These are phyloP conservation scores for Acorus calamus DNA, from an alignment of 106 monocot species.

Conservation along the genomic window DNA sequence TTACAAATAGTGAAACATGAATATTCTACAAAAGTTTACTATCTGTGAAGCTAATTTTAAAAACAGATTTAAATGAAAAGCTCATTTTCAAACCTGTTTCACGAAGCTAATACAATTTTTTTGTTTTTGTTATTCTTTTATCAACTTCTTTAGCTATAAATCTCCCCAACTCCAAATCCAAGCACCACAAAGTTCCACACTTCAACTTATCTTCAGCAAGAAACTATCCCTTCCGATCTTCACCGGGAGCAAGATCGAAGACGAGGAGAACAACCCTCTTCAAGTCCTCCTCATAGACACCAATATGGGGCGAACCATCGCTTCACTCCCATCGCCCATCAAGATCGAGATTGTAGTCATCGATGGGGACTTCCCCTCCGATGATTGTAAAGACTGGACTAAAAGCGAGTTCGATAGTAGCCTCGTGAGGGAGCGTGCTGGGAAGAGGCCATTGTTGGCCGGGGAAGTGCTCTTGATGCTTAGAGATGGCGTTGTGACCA, in stretches of 20 bases:
- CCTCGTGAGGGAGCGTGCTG: too few species aligned
- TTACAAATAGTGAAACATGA: too few species aligned
- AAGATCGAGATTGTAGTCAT: neutral
- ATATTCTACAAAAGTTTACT: too few species aligned
- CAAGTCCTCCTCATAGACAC: neutral
- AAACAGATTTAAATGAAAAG: too few species aligned
- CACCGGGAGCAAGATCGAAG: constrained; percentile 1
- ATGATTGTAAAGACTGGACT: neutral
- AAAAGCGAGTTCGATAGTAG: neutral
- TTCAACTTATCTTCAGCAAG: neutral
- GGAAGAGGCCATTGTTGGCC: neutral
- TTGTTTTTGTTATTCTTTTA: too few species aligned
- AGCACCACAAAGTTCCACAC: neutral
- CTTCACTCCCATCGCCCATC: too few species aligned
- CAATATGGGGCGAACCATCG: neutral
- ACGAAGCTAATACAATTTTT: too few species aligned
- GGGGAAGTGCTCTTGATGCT: neutral
- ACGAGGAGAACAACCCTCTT: neutral
- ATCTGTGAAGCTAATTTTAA: too few species aligned
- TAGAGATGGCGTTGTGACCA: neutral
- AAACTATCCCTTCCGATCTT: neutral
- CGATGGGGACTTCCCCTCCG: neutral
- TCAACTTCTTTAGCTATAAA: too few species aligned
- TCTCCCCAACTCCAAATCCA: too few species aligned
- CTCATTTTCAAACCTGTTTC: too few species aligned